These are phyloP conservation scores for Xylariaceae sp. DNA, from an alignment of 2,329 filamentous ascomycete species.

Conservation along the genomic window DNA sequence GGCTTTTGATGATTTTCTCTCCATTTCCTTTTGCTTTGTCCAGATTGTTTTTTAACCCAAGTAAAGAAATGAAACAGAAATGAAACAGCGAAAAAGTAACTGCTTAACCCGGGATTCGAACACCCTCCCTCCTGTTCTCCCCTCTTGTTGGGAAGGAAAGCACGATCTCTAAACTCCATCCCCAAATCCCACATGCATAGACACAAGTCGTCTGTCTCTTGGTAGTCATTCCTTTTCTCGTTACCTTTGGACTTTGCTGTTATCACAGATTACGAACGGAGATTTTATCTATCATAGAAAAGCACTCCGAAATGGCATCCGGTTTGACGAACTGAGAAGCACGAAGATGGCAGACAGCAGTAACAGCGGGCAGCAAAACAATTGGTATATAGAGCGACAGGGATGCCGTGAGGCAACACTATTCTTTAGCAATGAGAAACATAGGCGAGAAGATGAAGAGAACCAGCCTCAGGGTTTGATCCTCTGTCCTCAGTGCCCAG, in stretches of 20 bases:
- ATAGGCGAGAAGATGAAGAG: conserved; percentile 7
- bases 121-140: neutral
- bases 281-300: too few relatives aligned
- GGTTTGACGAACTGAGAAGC: too few relatives aligned
- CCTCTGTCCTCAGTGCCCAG: neutral
- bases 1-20: neutral
- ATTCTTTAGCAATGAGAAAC: conserved; percentile 21
- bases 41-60: too few relatives aligned
- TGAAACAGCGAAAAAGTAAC: neutral
- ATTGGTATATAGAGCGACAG: conserved; percentile 19
- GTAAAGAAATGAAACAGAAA: too few relatives aligned
- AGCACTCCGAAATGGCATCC: too few relatives aligned
- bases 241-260: too few relatives aligned
- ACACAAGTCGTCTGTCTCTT: neutral
- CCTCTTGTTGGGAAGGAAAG: neutral
- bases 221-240: too few relatives aligned
- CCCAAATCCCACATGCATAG: neutral
- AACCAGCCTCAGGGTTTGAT: neutral
- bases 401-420: conserved; percentile 33
- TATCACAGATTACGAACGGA: too few relatives aligned
- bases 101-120: conserved; percentile 6
- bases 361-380: too few relatives aligned
- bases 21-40: too few relatives aligned
- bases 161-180: neutral
- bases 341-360: too few relatives aligned